Conservation (phyloP, 2,329 filamentous ascomycete species). For the Clonostachys sp. region DNA sequence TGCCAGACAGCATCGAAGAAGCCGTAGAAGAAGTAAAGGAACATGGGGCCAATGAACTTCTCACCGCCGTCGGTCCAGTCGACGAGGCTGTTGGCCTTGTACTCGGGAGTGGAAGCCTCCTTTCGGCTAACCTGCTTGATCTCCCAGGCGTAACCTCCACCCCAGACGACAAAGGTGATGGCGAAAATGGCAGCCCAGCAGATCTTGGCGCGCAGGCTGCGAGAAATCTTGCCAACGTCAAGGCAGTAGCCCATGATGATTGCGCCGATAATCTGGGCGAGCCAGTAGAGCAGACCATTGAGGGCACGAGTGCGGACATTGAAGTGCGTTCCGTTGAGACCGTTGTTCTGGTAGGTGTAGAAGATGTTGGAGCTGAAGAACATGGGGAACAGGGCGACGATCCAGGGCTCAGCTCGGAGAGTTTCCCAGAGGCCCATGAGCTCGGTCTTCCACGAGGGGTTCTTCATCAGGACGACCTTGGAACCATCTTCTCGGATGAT, state of each 20-base stretch:
- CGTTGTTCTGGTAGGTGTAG: constrained; percentile 78
- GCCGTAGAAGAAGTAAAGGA: constrained; percentile 87
- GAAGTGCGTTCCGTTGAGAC: constrained; percentile 64
- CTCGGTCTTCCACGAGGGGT: constrained; percentile 82
- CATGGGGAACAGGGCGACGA: constrained; percentile 73
- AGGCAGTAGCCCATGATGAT: constrained; percentile 68
- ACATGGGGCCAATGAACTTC: constrained; percentile 71
- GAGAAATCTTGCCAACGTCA: constrained; percentile 54
- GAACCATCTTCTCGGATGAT: constrained; percentile 75
- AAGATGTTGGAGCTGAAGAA: constrained; percentile 79
- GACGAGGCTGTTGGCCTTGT: constrained; percentile 9
- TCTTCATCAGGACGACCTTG: constrained; percentile 82
- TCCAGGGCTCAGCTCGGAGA: constrained; percentile 64
- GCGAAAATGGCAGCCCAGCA: constrained; percentile 58
- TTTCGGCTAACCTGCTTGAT: constrained; percentile 50
- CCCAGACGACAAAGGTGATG: constrained; percentile 76
- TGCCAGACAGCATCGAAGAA: constrained; percentile 90
- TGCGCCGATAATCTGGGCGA: constrained; percentile 73
- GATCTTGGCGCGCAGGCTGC: constrained; percentile 62
- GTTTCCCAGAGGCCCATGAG: constrained; percentile 72
- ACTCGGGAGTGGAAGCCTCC: constrained; percentile 15
- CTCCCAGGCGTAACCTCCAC: constrained; percentile 77
- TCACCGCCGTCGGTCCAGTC: constrained; percentile 63
- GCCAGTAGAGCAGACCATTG: constrained; percentile 77
- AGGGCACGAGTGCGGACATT: constrained; percentile 66